Evolutionary conservation across 768 basidiomycete species (phyloP), one percentile per base, ranked within the genome.

Genomic region (Punctularia strigosozonata): DNA sequence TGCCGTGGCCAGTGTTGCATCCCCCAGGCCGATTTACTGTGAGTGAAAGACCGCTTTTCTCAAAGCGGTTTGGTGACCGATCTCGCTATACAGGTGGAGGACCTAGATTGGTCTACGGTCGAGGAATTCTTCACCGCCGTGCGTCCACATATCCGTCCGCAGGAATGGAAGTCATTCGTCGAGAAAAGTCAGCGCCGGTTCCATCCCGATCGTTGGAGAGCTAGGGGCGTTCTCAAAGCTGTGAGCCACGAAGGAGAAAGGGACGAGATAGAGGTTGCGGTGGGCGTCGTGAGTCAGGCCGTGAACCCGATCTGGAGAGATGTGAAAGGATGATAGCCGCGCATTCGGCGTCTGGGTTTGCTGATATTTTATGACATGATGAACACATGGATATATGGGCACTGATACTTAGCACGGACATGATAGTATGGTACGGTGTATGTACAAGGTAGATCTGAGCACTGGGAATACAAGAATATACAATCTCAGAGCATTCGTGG

Each of bases 161-260:
- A 77, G 52, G 79, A 81, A 36, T 86, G 73, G 57, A 75, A 69
- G 50, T 54, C 53, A 2, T 68, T 87, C 40, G 66, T 88, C 3
- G 73, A 82, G 58, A 75, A 74, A 50, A 80, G 77, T 47, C 72
- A 85, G 48, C 67, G 73, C 28, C 47, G 83, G 37, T 88, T 86
- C 54, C 87, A 87, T 47, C 81, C 83, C 2, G 85, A 88, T 55
- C 62, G 80, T 43, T 90, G 83, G 86, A 64, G 75, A 31, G 75
- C 79, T 22, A 65, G 79, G 30, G 72, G 72, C 21, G 58, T 87
- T 25, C 63, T 82, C 50, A 62, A 63, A 42, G 71, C 71, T 34
- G 66, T 82, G 34, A 48, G 53, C 18, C 76, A 82, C 43, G 75
- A 76, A 35, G 58, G 65, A 33, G 69, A 75, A 49, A 66, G 73